Conservation (phyloP, 306 rosid genomes). For the Boehmeria nivea region DNA sequence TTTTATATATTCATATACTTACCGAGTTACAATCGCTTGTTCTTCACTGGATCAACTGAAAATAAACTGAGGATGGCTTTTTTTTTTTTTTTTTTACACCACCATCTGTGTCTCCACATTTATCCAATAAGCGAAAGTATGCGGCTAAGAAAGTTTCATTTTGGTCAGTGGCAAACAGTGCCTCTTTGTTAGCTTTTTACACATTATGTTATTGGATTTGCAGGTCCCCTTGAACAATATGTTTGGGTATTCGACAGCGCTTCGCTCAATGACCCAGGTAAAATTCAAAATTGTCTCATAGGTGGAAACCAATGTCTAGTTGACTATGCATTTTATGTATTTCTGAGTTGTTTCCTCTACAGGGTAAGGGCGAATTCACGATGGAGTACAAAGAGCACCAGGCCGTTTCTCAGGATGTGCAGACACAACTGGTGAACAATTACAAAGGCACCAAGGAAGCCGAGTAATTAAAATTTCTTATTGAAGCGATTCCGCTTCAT, state of each 20-base stretch:
- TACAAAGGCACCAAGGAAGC: constrained; percentile 61
- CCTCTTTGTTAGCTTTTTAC: not conserved
- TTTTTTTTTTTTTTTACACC: no score
- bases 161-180: no score
- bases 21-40: not conserved
- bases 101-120: no score
- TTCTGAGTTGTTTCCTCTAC: constrained; percentile 15
- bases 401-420: constrained; percentile 84
- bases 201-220: constrained; percentile 9
- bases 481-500: constrained; percentile 13
- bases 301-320: not conserved
- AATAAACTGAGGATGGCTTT: no score
- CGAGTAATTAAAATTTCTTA: constrained; percentile 31
- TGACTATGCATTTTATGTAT: not conserved
- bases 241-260: constrained; percentile 92
- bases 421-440: constrained; percentile 57
- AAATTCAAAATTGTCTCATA: not conserved
- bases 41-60: no score
- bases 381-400: constrained; percentile 95
- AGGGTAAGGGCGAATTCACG: constrained; percentile 99
- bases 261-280: constrained; percentile 97
- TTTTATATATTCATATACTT: not conserved
- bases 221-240: constrained; percentile 95
- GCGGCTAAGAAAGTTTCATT: no score
- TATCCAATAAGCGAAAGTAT: no score